Conservation (phyloP, 2,329 filamentous ascomycete species). For the Fusarium ambrosium region DNA sequence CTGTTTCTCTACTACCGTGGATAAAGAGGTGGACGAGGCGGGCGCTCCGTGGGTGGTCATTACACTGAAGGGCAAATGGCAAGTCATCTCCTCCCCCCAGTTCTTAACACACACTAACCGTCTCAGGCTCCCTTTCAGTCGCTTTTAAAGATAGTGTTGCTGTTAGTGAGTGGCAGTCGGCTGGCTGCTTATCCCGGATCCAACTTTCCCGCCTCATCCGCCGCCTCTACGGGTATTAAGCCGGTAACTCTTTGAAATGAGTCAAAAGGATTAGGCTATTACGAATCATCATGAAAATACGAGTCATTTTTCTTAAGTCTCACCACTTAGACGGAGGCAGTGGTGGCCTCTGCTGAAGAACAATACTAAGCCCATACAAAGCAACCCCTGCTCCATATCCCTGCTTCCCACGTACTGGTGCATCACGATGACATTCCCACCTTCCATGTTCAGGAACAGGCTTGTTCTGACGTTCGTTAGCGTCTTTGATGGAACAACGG, state of each 20-base stretch:
- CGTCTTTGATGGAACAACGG: not conserved
- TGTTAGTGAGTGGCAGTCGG: not conserved
- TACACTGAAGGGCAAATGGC: constrained; percentile 87
- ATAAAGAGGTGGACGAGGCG: constrained; percentile 91
- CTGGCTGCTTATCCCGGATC: not conserved
- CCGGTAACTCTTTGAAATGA: not conserved
- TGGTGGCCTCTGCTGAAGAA: constrained; percentile 44
- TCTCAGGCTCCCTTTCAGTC: constrained; percentile 51
- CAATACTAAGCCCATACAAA: constrained; percentile 50
- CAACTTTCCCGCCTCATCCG: not conserved
- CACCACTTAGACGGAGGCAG: constrained; percentile 3
- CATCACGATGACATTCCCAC: constrained; percentile 13
- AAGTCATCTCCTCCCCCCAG: constrained; percentile 48
- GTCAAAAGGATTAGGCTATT: not conserved
- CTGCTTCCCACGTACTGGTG: constrained; percentile 10
- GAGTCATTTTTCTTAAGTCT: not conserved
- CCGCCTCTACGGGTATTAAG: not conserved
- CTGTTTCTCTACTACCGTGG: constrained; percentile 88
- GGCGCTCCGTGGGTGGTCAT: constrained; percentile 89
- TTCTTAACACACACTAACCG: constrained; percentile 7
- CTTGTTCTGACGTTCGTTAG: not conserved
- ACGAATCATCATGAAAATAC: not conserved
- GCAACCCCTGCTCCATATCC: constrained; percentile 11
- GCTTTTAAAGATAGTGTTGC: constrained; percentile 43
- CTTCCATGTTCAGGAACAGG: not conserved